Conservation (phyloP, 768 basidiomycete genomes). For the Collybia sp. region DNA sequence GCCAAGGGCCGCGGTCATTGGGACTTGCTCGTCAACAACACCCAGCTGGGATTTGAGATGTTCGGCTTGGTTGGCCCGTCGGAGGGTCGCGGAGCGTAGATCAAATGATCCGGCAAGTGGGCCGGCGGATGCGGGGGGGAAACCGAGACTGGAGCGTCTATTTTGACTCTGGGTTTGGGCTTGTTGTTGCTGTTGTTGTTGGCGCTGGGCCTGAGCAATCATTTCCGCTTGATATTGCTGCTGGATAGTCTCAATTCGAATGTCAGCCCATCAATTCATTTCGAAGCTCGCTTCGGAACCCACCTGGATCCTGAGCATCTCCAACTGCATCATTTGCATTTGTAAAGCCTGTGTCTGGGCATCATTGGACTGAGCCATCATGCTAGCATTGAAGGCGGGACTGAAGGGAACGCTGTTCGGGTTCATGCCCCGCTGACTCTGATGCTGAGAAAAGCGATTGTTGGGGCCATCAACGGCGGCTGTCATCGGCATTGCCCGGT, state of each 20-base stretch:
- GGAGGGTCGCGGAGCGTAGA: constrained; percentile 50
- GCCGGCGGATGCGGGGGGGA: constrained; percentile 70
- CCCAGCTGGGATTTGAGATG: constrained; percentile 59
- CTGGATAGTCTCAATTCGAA: constrained; percentile 18
- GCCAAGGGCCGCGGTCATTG: constrained; percentile 78
- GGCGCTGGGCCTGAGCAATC: constrained; percentile 43
- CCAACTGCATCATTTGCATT: constrained; percentile 83
- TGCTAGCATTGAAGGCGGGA: constrained; percentile 40
- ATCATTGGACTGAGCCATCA: constrained; percentile 39
- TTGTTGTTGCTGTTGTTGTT: constrained; percentile 29
- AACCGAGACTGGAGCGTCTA: constrained; percentile 42
- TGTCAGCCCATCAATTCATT: too few relatives aligned
- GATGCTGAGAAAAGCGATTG: constrained; percentile 66
- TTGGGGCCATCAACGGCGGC: constrained; percentile 66
- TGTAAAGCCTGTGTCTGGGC: constrained; percentile 64
- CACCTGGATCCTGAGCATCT: constrained; percentile 79
- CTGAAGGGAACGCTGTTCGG: constrained; percentile 54
- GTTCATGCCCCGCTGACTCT: constrained; percentile 43
- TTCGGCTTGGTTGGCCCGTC: constrained; percentile 68
- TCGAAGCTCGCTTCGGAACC: constrained; percentile 11
- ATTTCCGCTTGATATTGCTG: constrained; percentile 77
- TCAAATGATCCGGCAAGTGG: constrained; percentile 64
- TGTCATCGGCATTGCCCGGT: constrained; percentile 56
- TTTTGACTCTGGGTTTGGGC: constrained; percentile 34
- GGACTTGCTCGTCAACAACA: constrained; percentile 55